Percentiles rank a stretch among this genome's conserved stretches.
These are phyloP conservation scores for Lagenidium sp. DNA, from an alignment of 352 stramenopile genomes.

Conservation along the genomic window DNA sequence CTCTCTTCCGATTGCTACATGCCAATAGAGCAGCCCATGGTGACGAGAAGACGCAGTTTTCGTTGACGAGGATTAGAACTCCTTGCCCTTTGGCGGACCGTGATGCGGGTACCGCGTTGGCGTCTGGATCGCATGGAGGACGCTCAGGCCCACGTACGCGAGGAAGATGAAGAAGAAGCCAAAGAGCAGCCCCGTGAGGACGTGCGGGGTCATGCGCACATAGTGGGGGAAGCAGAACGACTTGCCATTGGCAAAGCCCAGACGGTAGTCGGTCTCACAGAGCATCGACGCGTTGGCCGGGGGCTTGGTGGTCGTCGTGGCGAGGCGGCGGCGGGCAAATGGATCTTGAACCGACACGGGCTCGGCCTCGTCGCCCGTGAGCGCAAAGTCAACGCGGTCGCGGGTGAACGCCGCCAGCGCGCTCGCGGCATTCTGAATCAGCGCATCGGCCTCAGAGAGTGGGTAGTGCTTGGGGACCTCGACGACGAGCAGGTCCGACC, in stretches of 20 bases:
- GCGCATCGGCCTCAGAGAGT: slow-evolving; percentile 25
- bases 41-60: too few relatives aligned
- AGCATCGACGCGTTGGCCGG: slow-evolving; percentile 5
- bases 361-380: slow-evolving; percentile 43
- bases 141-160: slow-evolving; percentile 57
- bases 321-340: slow-evolving; percentile 21
- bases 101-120: slow-evolving; percentile 58
- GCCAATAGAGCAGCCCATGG: too few relatives aligned
- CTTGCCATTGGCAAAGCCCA: slow-evolving; percentile 42
- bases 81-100: slow-evolving; percentile 69
- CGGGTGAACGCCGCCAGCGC: slow-evolving; percentile 23
- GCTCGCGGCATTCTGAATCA: slow-evolving; percentile 29
- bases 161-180: slow-evolving; percentile 77
- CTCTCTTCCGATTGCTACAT: too few relatives aligned
- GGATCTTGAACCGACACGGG: slow-evolving; percentile 16
- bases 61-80: slow-evolving; percentile 42
- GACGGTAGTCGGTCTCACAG: slow-evolving; percentile 51
- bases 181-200: slow-evolving; percentile 67
- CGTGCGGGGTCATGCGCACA: slow-evolving; percentile 72
- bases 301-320: slow-evolving; percentile 14
- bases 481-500: slow-evolving; percentile 59
- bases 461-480: slow-evolving; percentile 24
- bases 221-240: slow-evolving; percentile 84
- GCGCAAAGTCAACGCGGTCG: slow-evolving; percentile 41
- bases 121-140: slow-evolving; percentile 73